These are phyloP conservation scores for Solanum piurae DNA, from an alignment of 257 asterid genomes.

Conservation along the genomic window DNA sequence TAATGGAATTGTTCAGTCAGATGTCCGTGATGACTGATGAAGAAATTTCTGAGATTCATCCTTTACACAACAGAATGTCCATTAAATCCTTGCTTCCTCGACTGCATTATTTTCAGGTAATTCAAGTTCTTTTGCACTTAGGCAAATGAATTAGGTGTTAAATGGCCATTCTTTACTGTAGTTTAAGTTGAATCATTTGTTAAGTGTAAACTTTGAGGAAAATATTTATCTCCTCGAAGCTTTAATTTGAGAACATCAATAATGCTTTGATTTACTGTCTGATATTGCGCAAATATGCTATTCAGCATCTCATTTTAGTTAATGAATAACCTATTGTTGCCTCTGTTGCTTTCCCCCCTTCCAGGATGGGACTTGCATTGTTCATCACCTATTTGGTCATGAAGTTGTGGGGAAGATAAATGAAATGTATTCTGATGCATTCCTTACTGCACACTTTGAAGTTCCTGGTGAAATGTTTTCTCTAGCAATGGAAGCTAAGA, in stretches of 20 bases:
- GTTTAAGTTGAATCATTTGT: not conserved
- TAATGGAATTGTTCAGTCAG: constrained; percentile 71
- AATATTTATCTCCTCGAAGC: not conserved
- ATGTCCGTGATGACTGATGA: constrained; percentile 85
- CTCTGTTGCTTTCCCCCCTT: not conserved
- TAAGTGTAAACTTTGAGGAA: not conserved
- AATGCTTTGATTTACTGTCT: not conserved
- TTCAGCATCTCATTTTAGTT: not conserved
- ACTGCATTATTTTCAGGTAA: constrained; percentile 87
- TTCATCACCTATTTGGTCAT: constrained; percentile 91
- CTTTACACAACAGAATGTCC: constrained; percentile 49
- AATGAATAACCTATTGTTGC: not conserved
- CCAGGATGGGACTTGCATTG: constrained; percentile 94
- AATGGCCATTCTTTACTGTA: not conserved
- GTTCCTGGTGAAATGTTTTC: constrained; percentile 98
- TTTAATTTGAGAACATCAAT: not conserved
- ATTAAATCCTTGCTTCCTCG: constrained; percentile 82
- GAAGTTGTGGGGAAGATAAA: constrained; percentile 79
- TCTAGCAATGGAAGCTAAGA: constrained; percentile 88
- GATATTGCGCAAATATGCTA: not conserved
- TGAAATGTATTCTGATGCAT: constrained; percentile 86
- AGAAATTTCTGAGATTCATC: constrained; percentile 82
- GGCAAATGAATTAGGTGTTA: not conserved
- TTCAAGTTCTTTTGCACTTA: not conserved
- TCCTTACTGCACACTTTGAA: constrained; percentile 92